phyloP scores from a whole-genome alignment of 1,284 basidiomycete species.

The Marasmius fiardii region DNA sequence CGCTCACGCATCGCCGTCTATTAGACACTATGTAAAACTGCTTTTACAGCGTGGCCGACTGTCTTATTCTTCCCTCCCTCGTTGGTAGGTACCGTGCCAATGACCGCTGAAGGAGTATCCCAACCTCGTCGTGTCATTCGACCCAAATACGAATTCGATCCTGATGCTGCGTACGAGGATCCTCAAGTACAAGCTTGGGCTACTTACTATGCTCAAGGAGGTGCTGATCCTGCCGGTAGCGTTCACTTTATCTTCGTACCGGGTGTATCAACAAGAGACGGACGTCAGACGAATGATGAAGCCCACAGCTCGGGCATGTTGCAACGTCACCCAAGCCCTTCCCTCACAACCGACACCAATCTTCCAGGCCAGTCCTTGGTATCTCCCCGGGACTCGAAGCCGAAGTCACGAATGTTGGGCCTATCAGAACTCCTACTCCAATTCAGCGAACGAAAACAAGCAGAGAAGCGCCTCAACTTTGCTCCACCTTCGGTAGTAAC shows the following conservation, averaged over 20 bases:
- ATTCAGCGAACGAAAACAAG: too few relatives aligned
- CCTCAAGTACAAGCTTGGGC: conserved; percentile 46
- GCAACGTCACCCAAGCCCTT: not conserved
- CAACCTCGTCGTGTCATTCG: conserved; percentile 18
- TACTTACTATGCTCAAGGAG: conserved; percentile 43
- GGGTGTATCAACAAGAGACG: conserved; percentile 24
- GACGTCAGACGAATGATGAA: too few relatives aligned
- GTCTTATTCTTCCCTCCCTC: not conserved
- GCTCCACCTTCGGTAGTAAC: not conserved
- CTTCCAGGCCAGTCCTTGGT: not conserved
- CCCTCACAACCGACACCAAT: not conserved
- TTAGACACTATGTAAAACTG: too few relatives aligned
- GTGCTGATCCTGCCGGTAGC: conserved; percentile 37
- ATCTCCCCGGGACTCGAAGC: not conserved
- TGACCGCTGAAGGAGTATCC: too few relatives aligned
- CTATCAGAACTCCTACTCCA: not conserved
- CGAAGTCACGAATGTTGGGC: not conserved
- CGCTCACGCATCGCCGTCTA: too few relatives aligned
- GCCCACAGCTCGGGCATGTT: not conserved
- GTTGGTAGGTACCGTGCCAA: too few relatives aligned
- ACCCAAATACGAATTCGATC: conserved; percentile 35
- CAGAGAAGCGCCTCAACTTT: not conserved
- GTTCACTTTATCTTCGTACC: conserved; percentile 44
- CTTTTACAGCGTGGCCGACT: too few relatives aligned
- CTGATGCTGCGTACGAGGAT: conserved; percentile 38